Conservation (phyloP, 2,329 filamentous ascomycete genomes). For the Paramyrothecium roridum region DNA sequence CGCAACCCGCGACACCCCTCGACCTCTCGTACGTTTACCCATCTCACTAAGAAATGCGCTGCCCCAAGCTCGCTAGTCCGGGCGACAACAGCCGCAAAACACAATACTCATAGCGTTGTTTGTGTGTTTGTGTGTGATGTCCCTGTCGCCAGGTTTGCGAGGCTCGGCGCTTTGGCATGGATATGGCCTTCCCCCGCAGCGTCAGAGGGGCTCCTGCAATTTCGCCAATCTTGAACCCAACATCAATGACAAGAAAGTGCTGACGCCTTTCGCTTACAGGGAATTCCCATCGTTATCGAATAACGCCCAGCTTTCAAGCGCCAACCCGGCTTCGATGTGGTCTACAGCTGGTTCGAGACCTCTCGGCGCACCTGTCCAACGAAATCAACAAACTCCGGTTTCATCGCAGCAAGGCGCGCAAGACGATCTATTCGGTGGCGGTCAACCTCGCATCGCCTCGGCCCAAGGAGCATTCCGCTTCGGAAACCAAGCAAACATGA, state of each 20-base stretch:
- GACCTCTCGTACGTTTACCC: slow-evolving; percentile 60
- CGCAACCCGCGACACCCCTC: slow-evolving; percentile 58
- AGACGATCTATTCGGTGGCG: slow-evolving; percentile 42
- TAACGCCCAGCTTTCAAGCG: slow-evolving; percentile 50
- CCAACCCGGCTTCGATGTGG: slow-evolving; percentile 53
- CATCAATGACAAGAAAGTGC: neutral
- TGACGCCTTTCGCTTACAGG: slow-evolving; percentile 33
- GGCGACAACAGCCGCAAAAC: neutral
- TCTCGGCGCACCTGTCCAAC: slow-evolving; percentile 45
- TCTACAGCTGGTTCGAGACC: slow-evolving; percentile 46
- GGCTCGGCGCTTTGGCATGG: too few relatives aligned
- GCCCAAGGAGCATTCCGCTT: slow-evolving; percentile 53
- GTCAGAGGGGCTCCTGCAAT: too few relatives aligned
- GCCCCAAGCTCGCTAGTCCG: too few relatives aligned
- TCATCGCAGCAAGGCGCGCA: slow-evolving; percentile 48
- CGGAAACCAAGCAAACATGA: slow-evolving; percentile 40
- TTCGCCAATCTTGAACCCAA: too few relatives aligned
- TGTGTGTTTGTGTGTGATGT: too few relatives aligned
- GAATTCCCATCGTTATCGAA: slow-evolving; percentile 66
- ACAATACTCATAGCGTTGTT: neutral
- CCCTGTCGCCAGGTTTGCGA: too few relatives aligned
- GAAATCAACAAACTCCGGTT: slow-evolving; percentile 49
- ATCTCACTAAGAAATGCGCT: neutral
- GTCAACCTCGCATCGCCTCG: slow-evolving; percentile 32
- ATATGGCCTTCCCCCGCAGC: too few relatives aligned